Conservation (phyloP, 2,329 filamentous ascomycete genomes). For the Aspergillus caelatus region DNA sequence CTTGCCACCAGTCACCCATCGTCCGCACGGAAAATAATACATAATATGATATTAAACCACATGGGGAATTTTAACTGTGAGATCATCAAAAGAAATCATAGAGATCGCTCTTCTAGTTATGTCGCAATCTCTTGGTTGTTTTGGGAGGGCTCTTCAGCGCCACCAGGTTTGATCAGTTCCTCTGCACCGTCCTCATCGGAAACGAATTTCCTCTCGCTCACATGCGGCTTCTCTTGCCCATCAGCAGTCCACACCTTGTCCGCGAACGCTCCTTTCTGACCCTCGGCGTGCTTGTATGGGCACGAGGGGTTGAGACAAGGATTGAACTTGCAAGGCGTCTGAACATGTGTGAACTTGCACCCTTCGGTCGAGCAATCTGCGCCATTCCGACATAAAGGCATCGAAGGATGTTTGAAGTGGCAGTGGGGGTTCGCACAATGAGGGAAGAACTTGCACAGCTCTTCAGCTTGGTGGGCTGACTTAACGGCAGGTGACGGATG, state of each 20-base stretch:
- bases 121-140: slow-evolving; percentile 34
- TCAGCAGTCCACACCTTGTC: slow-evolving; percentile 90
- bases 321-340: slow-evolving; percentile 84
- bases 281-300: slow-evolving; percentile 86
- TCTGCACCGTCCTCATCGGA: slow-evolving; percentile 64
- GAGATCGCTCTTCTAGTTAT: slow-evolving; percentile 18
- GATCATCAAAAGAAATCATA: slow-evolving; percentile 4
- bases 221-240: slow-evolving; percentile 59
- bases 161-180: slow-evolving; percentile 71
- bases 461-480: slow-evolving; percentile 75
- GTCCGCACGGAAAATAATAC: slow-evolving; percentile 28
- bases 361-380: slow-evolving; percentile 78
- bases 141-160: slow-evolving; percentile 30
- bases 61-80: slow-evolving; percentile 9
- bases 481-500: slow-evolving; percentile 90
- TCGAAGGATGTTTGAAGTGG: slow-evolving; percentile 83
- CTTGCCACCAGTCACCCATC: slow-evolving; percentile 28
- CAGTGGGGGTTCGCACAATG: slow-evolving; percentile 88
- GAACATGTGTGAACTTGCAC: slow-evolving; percentile 89
- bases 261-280: slow-evolving; percentile 80
- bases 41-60: slow-evolving; percentile 21
- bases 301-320: slow-evolving; percentile 90
- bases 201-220: slow-evolving; percentile 88
- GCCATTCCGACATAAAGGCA: slow-evolving; percentile 88
- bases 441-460: slow-evolving; percentile 88